Evolutionary conservation across 2,329 filamentous ascomycete genomes (phyloP), one percentile per base, ranked within the genome.

Genomic region (Hortaea werneckii): DNA sequence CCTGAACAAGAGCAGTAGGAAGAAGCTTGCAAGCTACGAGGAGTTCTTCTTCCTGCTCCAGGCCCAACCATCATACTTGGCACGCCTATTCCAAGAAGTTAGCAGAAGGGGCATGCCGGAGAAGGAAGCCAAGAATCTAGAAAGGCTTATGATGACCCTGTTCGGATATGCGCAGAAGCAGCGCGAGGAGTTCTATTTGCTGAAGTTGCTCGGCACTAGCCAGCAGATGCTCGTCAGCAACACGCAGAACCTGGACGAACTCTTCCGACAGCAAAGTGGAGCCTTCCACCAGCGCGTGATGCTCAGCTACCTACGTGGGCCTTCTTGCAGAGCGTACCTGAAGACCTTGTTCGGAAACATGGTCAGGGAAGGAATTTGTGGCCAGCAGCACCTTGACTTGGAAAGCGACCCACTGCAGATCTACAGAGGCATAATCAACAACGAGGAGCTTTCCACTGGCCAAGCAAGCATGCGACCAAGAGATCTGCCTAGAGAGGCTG

Each of bases 341-440:
- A 82, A 89, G 50, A 87, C 94, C 54, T 73, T 95, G 1, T 72
- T 96, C 4, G 87, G 88, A 0, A 82, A 86, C 1, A 67, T 98
- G 41, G 84, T 98, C 55, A 84, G 85, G 51, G 86, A 94, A 61
- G 90, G 92, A 60, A 88, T 98, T 58, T 82, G 96, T 45, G 92
- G 95, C 45, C 92, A 95, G 55, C 82, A 88, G 9, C 83, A 83
- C 5, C 73, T 98, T 30, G 90, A 98, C 62, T 74, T 98, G 27
- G 92, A 98, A 67, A 95, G 90, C 63, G 92, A 98, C 60, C 92
- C 92, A 0, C 83, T 96, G 73, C 90, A 96, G 57, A 98, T 98
- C 47, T 96, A 98, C 67, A 80, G 86, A 37, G 92, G 88, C 5
- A 83, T 87, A 10, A 94, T 98, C 68, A 96, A 94, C 69, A 95